phyloP scores from a whole-genome alignment of 345 rosid genomes.

The Streptanthus diversifolius region DNA sequence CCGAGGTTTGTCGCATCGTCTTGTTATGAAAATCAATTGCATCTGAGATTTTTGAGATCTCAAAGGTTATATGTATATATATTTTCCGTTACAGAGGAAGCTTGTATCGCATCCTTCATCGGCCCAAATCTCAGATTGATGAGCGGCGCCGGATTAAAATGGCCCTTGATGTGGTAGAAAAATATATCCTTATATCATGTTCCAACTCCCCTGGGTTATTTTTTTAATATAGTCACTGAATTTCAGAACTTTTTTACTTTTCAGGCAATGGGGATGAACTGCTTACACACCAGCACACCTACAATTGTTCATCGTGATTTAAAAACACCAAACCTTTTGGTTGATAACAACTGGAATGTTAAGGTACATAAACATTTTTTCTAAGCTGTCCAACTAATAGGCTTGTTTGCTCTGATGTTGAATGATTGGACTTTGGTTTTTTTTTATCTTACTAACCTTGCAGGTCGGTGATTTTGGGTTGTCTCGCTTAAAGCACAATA shows the following conservation, averaged over 20 bases:
- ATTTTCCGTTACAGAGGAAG: conserved; percentile 66
- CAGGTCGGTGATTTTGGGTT: conserved; percentile 97
- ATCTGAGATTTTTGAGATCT: conserved; percentile 18
- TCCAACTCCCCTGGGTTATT: neutral
- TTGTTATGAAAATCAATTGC: neutral
- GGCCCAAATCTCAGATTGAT: conserved; percentile 86
- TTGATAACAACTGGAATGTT: conserved; percentile 98
- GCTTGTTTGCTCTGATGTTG: neutral
- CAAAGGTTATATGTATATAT: neutral
- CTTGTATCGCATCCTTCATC: conserved; percentile 87
- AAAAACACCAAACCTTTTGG: conserved; percentile 97
- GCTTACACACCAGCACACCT: conserved; percentile 90
- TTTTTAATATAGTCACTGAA: neutral
- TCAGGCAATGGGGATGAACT: conserved; percentile 99
- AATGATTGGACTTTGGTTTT: neutral
- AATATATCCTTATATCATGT: conserved; percentile 12
- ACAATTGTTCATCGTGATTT: conserved; percentile 98
- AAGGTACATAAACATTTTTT: conserved; percentile 47
- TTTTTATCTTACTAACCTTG: conserved; percentile 12
- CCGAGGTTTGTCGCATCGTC: conserved; percentile 61
- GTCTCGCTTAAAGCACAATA: conserved; percentile 96
- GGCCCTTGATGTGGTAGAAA: conserved; percentile 98
- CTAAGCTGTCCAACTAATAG: neutral
- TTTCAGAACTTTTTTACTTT: conserved; percentile 19
- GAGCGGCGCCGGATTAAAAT: conserved; percentile 92